Conservation (phyloP, 148 eudicot species). For the Rhododendron henanense region DNA sequence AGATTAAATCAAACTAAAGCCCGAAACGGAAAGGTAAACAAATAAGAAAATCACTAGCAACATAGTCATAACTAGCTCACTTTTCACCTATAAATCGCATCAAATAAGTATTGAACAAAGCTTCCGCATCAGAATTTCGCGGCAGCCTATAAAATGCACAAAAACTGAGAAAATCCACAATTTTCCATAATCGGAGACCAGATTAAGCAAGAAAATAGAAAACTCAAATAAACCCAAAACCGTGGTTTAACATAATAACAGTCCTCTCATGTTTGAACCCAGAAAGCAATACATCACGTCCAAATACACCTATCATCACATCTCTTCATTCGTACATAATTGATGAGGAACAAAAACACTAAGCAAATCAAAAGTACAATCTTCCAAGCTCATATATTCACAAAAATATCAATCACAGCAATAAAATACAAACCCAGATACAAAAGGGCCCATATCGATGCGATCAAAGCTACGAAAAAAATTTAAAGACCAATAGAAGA, state of each 20-base stretch:
- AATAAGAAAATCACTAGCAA: neutral
- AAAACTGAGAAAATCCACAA: neutral
- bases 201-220: neutral
- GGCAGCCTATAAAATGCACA: neutral
- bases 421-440: neutral
- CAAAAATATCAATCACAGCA: neutral
- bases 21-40: neutral
- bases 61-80: neutral
- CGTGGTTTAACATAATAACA: neutral
- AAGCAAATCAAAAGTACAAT: neutral
- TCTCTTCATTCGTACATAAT: neutral
- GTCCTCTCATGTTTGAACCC: neutral
- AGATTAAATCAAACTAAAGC: neutral
- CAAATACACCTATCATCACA: neutral
- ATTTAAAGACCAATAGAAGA: neutral
- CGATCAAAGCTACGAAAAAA: conserved; percentile 11
- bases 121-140: neutral
- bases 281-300: neutral
- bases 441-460: neutral
- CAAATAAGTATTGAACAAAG: neutral
- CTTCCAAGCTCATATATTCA: neutral
- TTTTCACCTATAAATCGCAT: neutral
- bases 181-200: neutral
- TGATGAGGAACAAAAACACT: neutral
- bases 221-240: conserved; percentile 2